Evolutionary conservation across 1,284 basidiomycete genomes (phyloP).

Genomic region (Boletus smithii): DNA sequence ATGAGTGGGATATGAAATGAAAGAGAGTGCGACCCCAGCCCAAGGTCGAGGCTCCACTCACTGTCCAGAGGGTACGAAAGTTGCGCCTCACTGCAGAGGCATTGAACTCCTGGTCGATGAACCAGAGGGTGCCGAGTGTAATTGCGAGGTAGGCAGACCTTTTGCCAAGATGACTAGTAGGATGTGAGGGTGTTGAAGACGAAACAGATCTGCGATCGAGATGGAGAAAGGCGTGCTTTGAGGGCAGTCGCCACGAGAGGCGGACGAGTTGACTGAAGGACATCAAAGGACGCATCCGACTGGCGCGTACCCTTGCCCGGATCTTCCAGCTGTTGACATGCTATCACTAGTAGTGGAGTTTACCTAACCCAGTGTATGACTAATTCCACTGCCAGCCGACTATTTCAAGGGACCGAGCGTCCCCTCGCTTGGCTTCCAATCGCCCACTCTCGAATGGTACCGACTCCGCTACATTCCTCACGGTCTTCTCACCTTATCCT

Average conservation of each 20-base stretch:
- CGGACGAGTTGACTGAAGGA: no score
- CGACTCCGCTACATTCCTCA: constrained; percentile 26
- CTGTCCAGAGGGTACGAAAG: constrained; percentile 64
- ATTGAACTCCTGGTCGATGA: constrained; percentile 57
- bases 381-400: not conserved
- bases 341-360: no score
- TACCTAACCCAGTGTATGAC: no score
- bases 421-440: not conserved
- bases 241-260: no score
- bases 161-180: constrained; percentile 10
- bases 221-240: not conserved
- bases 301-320: no score
- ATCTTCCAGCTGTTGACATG: no score
- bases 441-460: constrained; percentile 32
- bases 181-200: no score
- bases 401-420: constrained; percentile 1
- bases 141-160: constrained; percentile 38
- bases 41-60: constrained; percentile 28
- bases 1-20: not conserved
- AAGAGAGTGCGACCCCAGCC: no score
- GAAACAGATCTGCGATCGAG: constrained; percentile 3
- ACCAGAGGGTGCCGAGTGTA: constrained; percentile 46
- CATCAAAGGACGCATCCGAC: no score
- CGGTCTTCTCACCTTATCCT: constrained; percentile 25
- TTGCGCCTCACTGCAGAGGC: constrained; percentile 67